phyloP scores from a whole-genome alignment of 1,284 basidiomycete genomes.

The Heliocybe sulcata region DNA sequence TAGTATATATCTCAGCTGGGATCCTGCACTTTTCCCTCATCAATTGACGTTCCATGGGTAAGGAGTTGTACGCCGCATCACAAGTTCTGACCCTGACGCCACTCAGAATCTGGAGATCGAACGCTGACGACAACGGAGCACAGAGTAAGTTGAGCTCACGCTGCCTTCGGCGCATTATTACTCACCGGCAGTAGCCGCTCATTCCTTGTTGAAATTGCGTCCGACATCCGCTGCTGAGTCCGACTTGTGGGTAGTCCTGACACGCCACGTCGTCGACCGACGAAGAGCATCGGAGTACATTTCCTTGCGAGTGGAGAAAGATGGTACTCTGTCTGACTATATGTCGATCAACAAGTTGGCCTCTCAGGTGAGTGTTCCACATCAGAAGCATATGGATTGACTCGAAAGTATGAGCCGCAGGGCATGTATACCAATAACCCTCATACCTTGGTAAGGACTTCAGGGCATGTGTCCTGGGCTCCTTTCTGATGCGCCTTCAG shows the following conservation, averaged over 20 bases:
- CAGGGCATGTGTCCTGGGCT: not conserved
- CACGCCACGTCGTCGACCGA: conserved; percentile 65
- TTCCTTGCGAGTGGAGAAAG: conserved; percentile 56
- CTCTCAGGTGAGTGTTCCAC: not conserved
- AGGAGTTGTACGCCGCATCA: not conserved
- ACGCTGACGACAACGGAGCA: conserved; percentile 7
- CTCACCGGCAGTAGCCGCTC: conserved; percentile 10
- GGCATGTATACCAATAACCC: conserved; percentile 47
- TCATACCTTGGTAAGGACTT: conserved; percentile 56
- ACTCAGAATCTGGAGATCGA: conserved; percentile 48
- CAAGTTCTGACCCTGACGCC: conserved; percentile 11
- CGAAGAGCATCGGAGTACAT: conserved; percentile 61
- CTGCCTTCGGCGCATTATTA: too few species aligned
- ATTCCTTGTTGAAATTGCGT: conserved; percentile 17
- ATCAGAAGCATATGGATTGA: not conserved
- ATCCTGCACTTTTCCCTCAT: conserved; percentile 57
- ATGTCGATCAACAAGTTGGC: not conserved
- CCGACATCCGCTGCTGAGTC: conserved; percentile 11
- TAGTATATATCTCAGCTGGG: conserved; percentile 85
- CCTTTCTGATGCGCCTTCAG: conserved; percentile 11
- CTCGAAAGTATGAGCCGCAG: not conserved
- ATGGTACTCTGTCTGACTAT: conserved; percentile 20
- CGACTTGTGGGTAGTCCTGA: conserved; percentile 76
- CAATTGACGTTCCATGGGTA: conserved; percentile 63
- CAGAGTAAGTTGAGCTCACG: conserved; percentile 9